Evolutionary conservation across 345 rosid species (phyloP).

Genomic region (Populus pruinosa): DNA sequence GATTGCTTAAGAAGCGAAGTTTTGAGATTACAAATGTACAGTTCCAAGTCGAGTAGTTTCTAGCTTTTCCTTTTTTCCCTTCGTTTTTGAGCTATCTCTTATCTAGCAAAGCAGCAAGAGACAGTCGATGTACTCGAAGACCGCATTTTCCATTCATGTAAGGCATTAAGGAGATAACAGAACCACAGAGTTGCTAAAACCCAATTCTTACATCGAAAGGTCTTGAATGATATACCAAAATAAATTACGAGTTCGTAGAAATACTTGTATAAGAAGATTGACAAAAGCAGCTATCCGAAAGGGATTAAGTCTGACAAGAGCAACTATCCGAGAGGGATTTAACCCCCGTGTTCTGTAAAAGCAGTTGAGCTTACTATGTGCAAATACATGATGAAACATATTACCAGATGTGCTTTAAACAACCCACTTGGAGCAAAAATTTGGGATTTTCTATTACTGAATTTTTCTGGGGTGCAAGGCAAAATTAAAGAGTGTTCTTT

Average conservation of each 20-base stretch:
- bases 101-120: background rate
- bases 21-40: background rate
- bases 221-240: background rate
- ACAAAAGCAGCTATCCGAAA: background rate
- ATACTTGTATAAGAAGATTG: background rate
- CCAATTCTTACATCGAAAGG: background rate
- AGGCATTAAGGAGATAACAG: background rate
- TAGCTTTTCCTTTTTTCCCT: background rate
- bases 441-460: background rate
- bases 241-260: background rate
- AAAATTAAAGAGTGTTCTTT: constrained; percentile 49
- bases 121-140: background rate
- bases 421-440: constrained; percentile 14
- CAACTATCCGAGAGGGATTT: background rate
- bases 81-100: background rate
- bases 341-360: background rate
- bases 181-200: background rate
- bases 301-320: background rate
- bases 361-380: background rate
- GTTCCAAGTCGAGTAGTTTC: background rate
- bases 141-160: background rate
- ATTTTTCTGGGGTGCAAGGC: background rate
- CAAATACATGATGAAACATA: background rate
- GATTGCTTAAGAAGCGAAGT: background rate
- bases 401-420: background rate